Conservation (phyloP, 2,329 filamentous ascomycete species). For the Colletotrichum navitas region DNA sequence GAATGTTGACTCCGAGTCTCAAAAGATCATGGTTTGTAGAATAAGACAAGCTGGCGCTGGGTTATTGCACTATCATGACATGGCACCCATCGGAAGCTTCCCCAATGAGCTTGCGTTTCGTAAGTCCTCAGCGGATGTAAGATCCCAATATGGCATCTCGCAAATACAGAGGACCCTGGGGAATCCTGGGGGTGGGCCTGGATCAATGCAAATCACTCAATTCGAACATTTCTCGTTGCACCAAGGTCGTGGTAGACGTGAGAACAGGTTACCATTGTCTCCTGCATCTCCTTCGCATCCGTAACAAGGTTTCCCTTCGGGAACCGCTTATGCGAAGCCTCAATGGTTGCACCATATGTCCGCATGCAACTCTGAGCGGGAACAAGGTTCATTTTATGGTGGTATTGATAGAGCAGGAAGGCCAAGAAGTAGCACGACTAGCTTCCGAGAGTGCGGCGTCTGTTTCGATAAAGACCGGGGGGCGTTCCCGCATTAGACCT, state of each 20-base stretch:
- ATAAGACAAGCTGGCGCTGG: not conserved
- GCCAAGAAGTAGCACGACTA: not conserved
- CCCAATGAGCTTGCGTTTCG: not conserved
- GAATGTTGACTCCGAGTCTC: not conserved
- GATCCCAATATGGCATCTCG: conserved; percentile 11
- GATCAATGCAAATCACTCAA: not conserved
- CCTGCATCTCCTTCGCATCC: not conserved
- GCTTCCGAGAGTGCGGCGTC: conserved; percentile 21
- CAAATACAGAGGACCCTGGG: not conserved
- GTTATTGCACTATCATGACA: not conserved
- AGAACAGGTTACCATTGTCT: conserved; percentile 13
- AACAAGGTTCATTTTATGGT: conserved; percentile 9
- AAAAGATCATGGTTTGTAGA: not conserved
- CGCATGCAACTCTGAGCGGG: not conserved
- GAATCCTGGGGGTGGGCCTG: not conserved
- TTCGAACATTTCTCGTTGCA: not conserved
- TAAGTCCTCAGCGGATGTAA: conserved; percentile 7
- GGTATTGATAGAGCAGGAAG: not conserved
- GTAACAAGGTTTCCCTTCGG: conserved; percentile 1
- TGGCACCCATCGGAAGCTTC: not conserved
- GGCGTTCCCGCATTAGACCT: conserved; percentile 4
- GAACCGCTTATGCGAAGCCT: conserved; percentile 8
- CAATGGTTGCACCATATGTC: not conserved
- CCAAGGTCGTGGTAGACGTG: conserved; percentile 9
- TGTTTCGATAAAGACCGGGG: conserved; percentile 14